A percentile compares a stretch with the other conserved stretches of the same genome.
These are phyloP conservation scores for Saccharum spontaneum DNA, from an alignment of 176 grass and related monocot genomes.

Conservation along the genomic window DNA sequence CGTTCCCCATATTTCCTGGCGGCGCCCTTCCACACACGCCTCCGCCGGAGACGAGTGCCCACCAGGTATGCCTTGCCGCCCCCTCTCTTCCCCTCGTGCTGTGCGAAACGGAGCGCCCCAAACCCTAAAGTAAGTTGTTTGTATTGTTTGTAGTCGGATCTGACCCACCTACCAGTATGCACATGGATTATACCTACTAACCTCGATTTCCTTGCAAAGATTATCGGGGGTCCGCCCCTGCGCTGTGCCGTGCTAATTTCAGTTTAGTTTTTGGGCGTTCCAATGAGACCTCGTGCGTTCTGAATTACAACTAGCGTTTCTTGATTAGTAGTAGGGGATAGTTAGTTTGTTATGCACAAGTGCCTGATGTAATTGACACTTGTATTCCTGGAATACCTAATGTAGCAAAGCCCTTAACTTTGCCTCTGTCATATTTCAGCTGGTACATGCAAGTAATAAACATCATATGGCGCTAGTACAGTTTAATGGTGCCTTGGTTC, in stretches of 20 bases:
- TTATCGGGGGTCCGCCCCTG: neutral
- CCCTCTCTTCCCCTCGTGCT: neutral
- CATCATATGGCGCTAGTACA: constrained; percentile 55
- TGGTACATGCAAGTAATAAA: neutral
- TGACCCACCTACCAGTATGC: neutral
- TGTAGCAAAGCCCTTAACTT: neutral
- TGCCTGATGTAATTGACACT: neutral
- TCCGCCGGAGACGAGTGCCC: neutral
- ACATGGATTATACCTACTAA: neutral
- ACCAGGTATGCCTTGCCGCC: neutral
- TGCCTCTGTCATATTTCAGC: constrained; percentile 5
- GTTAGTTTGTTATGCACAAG: neutral
- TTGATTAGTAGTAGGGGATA: neutral
- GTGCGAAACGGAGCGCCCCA: neutral
- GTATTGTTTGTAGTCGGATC: neutral
- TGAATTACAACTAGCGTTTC: too few species aligned
- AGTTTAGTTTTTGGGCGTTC: neutral
- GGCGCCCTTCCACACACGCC: neutral
- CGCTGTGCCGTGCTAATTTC: neutral
- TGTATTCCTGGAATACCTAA: neutral
- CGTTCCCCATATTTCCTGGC: neutral
- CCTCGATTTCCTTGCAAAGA: neutral
- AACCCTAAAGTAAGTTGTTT: neutral
- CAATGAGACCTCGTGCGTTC: neutral
- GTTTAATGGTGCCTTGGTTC: constrained; percentile 52